These are phyloP conservation scores for Grifola frondosa DNA, from an alignment of 1,284 basidiomycete species.

Conservation along the genomic window DNA sequence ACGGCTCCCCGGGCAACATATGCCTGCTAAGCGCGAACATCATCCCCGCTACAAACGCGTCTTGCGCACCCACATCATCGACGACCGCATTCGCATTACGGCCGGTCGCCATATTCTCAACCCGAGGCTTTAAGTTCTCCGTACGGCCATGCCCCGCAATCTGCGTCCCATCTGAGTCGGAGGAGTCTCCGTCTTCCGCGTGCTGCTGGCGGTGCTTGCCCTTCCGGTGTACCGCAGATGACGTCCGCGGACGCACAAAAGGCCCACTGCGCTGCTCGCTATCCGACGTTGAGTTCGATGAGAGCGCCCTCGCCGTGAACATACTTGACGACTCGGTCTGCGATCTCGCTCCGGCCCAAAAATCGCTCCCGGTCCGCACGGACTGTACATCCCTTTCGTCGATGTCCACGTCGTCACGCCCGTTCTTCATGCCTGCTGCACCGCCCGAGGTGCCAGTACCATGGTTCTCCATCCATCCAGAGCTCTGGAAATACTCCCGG, in stretches of 20 bases:
- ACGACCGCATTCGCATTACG: slow-evolving; percentile 38
- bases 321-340: slow-evolving; percentile 55
- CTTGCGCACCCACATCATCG: slow-evolving; percentile 74
- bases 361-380: slow-evolving; percentile 73
- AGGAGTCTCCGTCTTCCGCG: slow-evolving; percentile 40
- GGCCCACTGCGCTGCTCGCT: slow-evolving; percentile 4
- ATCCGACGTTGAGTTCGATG: slow-evolving; percentile 13
- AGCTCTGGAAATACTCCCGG: slow-evolving; percentile 79
- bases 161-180: slow-evolving; percentile 59
- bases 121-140: neutral
- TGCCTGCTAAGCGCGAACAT: slow-evolving; percentile 69
- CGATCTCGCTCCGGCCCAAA: slow-evolving; percentile 64
- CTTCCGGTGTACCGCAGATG: no score
- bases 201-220: slow-evolving; percentile 27
- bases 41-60: slow-evolving; percentile 81
- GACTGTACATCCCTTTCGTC: slow-evolving; percentile 39
- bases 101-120: neutral
- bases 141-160: slow-evolving; percentile 29
- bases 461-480: slow-evolving; percentile 58
- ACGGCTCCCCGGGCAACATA: slow-evolving; percentile 67
- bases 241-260: slow-evolving; percentile 11
- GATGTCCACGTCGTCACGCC: neutral
- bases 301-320: slow-evolving; percentile 44
- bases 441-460: neutral
- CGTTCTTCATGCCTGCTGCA: slow-evolving; percentile 9